Evolutionary conservation across 1,284 basidiomycete species (phyloP), one percentile per base, ranked within the genome.

Genomic region (Trichosporon asahii): DNA sequence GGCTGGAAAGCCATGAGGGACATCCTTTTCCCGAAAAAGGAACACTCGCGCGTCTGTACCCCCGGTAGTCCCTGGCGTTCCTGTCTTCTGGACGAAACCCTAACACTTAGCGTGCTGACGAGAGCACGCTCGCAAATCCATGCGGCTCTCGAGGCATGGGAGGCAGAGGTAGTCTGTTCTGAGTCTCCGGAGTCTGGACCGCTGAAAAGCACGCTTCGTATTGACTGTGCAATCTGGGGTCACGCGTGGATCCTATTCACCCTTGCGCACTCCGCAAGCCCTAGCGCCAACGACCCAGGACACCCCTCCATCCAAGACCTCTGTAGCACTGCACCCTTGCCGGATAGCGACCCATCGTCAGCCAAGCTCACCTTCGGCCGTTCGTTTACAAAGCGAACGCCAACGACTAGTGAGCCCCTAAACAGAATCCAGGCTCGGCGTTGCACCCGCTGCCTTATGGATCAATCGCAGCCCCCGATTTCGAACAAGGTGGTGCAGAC

Each of bases 191-290:
- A 61, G 57, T 61, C 57, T 61, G 57, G 57, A 31, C 57, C 18
- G 4, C 31, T 18, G 49, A 21, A 25, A 53, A 25, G 49, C 21
- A 11, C 29, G 57, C 27, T 12, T 23, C 15, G 57, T 11, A 61
- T 61, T 61, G 27, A 61, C 29, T 23, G 57, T 31, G 57, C 57
- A 61, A n/a, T 61, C 57, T 61, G 57, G 57, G 57, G 57, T 61
- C 57, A 27, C 33, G 21, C 14, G 57, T 61, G 57, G 57, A 61
- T 31, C 57, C 57, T n/a, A 18, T 61, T 31, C 57, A 61, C 57
- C 57, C 57, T 31, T 11, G 25, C 9, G 25, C 27, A 27, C 55
- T 27, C 25, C 53, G 14, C 27, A 6, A 31, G 15, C 57, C 57
- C 29, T 61, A 31, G 29, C 18, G 29, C 57, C 57, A 18, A 18